phyloP scores from a whole-genome alignment of 352 stramenopile genomes.

The Globisporangium cystogenes region DNA sequence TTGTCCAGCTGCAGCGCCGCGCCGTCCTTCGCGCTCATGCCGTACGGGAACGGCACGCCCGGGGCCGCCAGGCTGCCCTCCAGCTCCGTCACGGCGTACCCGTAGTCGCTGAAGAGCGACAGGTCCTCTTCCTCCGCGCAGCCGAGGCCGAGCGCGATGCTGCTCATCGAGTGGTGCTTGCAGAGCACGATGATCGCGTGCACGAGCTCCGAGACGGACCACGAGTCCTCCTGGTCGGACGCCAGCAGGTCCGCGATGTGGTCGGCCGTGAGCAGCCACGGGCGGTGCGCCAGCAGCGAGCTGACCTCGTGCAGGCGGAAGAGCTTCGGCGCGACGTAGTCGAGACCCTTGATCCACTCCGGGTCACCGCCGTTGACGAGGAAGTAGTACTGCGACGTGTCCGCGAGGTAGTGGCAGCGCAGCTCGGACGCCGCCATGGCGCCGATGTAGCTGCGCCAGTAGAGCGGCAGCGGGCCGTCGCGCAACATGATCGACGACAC shows the following conservation, averaged over 20 bases:
- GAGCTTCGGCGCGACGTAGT: constrained; percentile 79
- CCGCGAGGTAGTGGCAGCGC: constrained; percentile 73
- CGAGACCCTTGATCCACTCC: constrained; percentile 80
- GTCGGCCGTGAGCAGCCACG: constrained; percentile 74
- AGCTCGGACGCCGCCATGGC: constrained; percentile 77
- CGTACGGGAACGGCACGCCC: constrained; percentile 17
- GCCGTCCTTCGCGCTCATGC: constrained; percentile 13
- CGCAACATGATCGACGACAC: constrained; percentile 65
- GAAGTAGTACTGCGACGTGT: constrained; percentile 82
- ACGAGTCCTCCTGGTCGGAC: constrained; percentile 72
- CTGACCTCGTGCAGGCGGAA: constrained; percentile 79
- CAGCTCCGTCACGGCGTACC: constrained; percentile 22
- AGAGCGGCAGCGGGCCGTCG: constrained; percentile 72
- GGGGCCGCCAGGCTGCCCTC: constrained; percentile 4
- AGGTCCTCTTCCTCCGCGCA: constrained; percentile 77
- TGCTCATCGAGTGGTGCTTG: constrained; percentile 77
- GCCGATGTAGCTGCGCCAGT: constrained; percentile 82
- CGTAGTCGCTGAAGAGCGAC: constrained; percentile 57
- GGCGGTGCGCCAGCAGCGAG: constrained; percentile 76
- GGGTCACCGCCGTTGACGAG: constrained; percentile 72
- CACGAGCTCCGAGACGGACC: constrained; percentile 83
- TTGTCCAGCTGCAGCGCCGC: constrained; percentile 10
- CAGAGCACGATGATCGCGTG: constrained; percentile 84
- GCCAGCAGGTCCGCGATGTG: constrained; percentile 71
- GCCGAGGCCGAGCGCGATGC: constrained; percentile 70